Conservation (phyloP, 2,329 filamentous ascomycete genomes). For the Trichophyton schoenleinii region DNA sequence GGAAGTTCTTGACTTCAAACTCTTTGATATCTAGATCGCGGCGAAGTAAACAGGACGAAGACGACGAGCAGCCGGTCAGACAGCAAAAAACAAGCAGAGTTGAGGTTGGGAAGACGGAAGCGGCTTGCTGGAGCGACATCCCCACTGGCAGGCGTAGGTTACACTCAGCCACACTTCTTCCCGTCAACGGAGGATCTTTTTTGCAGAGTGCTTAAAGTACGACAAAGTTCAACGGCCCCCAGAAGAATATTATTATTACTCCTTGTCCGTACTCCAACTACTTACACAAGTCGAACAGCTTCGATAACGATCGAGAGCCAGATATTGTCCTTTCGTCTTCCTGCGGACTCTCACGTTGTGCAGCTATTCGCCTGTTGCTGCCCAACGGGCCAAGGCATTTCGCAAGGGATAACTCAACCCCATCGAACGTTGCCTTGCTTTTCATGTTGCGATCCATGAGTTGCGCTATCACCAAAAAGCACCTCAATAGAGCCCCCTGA, state of each 20-base stretch:
- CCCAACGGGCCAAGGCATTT: not conserved
- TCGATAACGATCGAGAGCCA: not conserved
- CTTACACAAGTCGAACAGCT: not conserved
- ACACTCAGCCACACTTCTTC: not conserved
- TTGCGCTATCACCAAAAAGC: conserved; percentile 4
- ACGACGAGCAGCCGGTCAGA: not conserved
- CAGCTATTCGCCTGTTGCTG: not conserved
- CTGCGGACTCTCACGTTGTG: conserved; percentile 1
- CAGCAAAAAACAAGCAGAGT: not conserved
- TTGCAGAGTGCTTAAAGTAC: not conserved
- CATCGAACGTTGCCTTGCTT: not conserved
- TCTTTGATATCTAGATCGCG: not conserved
- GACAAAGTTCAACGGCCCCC: conserved; percentile 4
- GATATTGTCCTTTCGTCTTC: not conserved
- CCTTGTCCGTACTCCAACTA: not conserved
- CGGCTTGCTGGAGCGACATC: not conserved
- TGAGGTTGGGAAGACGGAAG: not conserved
- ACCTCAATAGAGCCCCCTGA: conserved; percentile 8
- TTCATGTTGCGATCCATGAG: conserved; percentile 4
- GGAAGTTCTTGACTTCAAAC: conserved; percentile 2
- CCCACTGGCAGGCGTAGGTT: not conserved
- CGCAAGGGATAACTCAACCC: no score
- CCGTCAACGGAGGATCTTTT: not conserved
- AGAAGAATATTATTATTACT: not conserved
- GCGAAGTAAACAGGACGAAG: not conserved